Evolutionary conservation across 2,329 filamentous ascomycete genomes (phyloP), one percentile per base, ranked within the genome.

Genomic region (Microascus cirrosus): DNA sequence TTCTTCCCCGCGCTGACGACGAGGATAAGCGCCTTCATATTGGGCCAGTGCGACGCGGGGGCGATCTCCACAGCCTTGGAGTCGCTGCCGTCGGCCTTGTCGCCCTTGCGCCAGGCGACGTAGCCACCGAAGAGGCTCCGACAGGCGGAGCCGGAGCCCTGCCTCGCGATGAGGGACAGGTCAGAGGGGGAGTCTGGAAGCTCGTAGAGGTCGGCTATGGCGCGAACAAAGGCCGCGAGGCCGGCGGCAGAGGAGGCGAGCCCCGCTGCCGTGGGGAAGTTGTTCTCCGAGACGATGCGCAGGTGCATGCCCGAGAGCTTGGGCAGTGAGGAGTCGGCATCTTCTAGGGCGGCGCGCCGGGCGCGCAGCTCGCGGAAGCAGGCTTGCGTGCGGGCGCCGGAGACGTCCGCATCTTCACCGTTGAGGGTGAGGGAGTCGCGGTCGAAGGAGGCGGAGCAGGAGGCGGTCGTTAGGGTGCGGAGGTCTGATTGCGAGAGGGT

Each of bases 251-350:
- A 88, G 20, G 82, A 86, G 3, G 86, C 85, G 18, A 99, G 84
- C 7, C 94, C 94, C 4, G 94, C 94, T 28, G 94, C 94, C 2
- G 94, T 99, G 62, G 94, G 94, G 80, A 99, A 99, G 81, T 99
- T 99, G 81, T 99, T 99, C 77, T 94, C 89, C 59, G 89, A 94
- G 59, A 96, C 91, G 63, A 99, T 86, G 65, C 86, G 88, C 61
- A 99, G 83, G 36, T 89, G 84, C 66, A 88, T 78, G 56, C 78
- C 70, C 12, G 90, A 89, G 59, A 99, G 84, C 71, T 89, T 90
- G 51, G 93, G 90, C n/a, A 96, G 81, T 24, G 83, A 84, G 0
- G 84, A 65, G 69, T 96, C 78, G 61, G 79, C 73, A 39, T 78
- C 76, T 73, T 99, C 94, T 66, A 97, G 79, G 25, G 83, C 77